Evolutionary conservation across 345 rosid genomes (phyloP).

Genomic region (Kernera saxatilis): DNA sequence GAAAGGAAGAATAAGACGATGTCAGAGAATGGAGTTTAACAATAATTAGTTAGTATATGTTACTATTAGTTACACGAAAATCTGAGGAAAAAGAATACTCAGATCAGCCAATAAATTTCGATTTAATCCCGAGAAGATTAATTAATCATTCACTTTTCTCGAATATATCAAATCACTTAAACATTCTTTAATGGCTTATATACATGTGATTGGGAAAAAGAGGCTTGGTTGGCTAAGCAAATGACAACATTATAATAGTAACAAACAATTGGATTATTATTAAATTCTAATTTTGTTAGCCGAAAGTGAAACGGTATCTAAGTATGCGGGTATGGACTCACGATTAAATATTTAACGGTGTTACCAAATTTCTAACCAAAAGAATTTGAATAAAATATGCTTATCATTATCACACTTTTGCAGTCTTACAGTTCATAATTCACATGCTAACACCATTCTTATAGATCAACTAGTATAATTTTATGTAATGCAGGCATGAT

Average conservation of each 20-base stretch:
- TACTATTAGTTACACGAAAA: too few species aligned
- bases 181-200: not conserved
- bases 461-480: constrained; percentile 13
- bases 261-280: not conserved
- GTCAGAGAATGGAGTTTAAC: too few species aligned
- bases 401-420: constrained; percentile 17
- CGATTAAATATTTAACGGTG: not conserved
- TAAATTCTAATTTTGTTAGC: constrained; percentile 17
- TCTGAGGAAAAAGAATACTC: too few species aligned
- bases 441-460: constrained; percentile 26
- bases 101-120: not conserved
- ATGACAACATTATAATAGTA: constrained; percentile 16
- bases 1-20: too few species aligned
- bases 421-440: constrained; percentile 30
- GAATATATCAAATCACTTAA: not conserved
- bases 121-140: not conserved
- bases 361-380: constrained; percentile 20
- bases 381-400: not conserved
- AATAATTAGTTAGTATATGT: too few species aligned
- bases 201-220: constrained; percentile 22
- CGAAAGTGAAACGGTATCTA: constrained; percentile 28
- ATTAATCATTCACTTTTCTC: not conserved
- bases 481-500: not conserved
- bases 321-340: not conserved
- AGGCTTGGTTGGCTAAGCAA: constrained; percentile 23